A percentile compares a stretch with the other conserved stretches of the same genome.
These are phyloP conservation scores for Fusarium anguioides DNA, from an alignment of 2,329 filamentous ascomycete species.

Conservation along the genomic window DNA sequence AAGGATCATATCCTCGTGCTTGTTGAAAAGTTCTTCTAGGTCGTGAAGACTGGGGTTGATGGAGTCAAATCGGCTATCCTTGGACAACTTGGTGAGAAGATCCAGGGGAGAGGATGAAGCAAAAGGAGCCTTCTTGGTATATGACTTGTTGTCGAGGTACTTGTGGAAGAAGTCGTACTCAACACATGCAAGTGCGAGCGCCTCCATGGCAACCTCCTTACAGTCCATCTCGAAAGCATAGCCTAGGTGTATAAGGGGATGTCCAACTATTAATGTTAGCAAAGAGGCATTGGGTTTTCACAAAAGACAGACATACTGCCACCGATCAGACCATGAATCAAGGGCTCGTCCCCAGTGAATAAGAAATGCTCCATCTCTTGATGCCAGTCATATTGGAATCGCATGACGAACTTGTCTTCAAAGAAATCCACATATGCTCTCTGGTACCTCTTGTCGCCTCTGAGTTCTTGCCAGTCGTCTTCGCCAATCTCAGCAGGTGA, in stretches of 20 bases:
- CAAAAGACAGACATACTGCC: slow-evolving; percentile 69
- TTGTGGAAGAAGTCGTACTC: slow-evolving; percentile 71
- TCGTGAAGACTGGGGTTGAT: slow-evolving; percentile 68
- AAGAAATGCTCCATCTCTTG: slow-evolving; percentile 80
- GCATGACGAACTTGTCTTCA: slow-evolving; percentile 84
- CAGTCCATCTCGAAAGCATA: slow-evolving; percentile 91
- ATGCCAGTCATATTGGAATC: slow-evolving; percentile 85
- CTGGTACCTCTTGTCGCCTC: slow-evolving; percentile 85
- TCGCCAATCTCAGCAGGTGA: slow-evolving; percentile 86
- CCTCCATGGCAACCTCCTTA: slow-evolving; percentile 89
- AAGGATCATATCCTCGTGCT: slow-evolving; percentile 76
- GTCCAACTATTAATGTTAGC: slow-evolving; percentile 71
- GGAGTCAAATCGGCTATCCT: slow-evolving; percentile 76
- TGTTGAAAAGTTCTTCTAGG: slow-evolving; percentile 73
- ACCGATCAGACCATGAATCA: slow-evolving; percentile 83
- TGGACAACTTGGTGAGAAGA: slow-evolving; percentile 75
- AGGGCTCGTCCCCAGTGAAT: slow-evolving; percentile 76
- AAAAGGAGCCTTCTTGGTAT: slow-evolving; percentile 72
- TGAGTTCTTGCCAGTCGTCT: slow-evolving; percentile 86
- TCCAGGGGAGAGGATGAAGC: slow-evolving; percentile 72
- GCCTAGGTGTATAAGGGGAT: slow-evolving; percentile 94
- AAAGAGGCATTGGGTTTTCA: neutral
- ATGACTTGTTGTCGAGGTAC: slow-evolving; percentile 77
- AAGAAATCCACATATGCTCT: slow-evolving; percentile 95
- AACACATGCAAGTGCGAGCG: slow-evolving; percentile 74